Percentiles rank a stretch among this genome's conserved stretches.
These are phyloP conservation scores for Trypanosoma melophagium DNA, from an alignment of 208 protist species.

Conservation along the genomic window DNA sequence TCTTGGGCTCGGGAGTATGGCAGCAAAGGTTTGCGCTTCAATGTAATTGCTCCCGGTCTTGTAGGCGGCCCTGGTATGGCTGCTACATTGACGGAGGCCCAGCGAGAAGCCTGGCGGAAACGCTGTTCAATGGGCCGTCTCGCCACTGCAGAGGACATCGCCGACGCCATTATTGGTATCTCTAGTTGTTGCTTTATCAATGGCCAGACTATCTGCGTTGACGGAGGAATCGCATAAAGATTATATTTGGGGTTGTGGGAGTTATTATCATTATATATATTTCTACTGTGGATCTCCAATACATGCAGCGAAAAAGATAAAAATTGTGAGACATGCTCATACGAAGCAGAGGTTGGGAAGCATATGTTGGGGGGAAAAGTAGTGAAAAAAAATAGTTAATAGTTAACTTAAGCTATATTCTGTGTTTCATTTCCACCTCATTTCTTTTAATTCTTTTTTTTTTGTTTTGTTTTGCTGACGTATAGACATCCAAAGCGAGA, in stretches of 20 bases:
- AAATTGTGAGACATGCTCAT: too few species aligned
- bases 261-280: slow-evolving; percentile 14
- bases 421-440: not conserved
- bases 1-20: slow-evolving; percentile 86
- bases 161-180: slow-evolving; percentile 59
- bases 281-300: not conserved
- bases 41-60: slow-evolving; percentile 88
- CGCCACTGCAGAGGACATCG: slow-evolving; percentile 75
- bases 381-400: not conserved
- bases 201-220: slow-evolving; percentile 77
- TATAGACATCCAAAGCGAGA: not conserved
- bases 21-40: slow-evolving; percentile 83
- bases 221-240: slow-evolving; percentile 66
- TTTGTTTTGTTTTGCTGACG: not conserved
- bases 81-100: slow-evolving; percentile 42
- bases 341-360: too few species aligned
- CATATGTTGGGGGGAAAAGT: too few species aligned
- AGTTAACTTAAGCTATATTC: not conserved
- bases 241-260: not conserved
- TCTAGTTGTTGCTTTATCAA: slow-evolving; percentile 71
- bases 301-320: too few species aligned
- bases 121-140: slow-evolving; percentile 69
- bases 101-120: slow-evolving; percentile 52
- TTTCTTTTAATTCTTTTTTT: slow-evolving; percentile 22
- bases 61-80: slow-evolving; percentile 87